Conservation (phyloP, 352 stramenopile genomes). For the Pythium guiyangense region DNA sequence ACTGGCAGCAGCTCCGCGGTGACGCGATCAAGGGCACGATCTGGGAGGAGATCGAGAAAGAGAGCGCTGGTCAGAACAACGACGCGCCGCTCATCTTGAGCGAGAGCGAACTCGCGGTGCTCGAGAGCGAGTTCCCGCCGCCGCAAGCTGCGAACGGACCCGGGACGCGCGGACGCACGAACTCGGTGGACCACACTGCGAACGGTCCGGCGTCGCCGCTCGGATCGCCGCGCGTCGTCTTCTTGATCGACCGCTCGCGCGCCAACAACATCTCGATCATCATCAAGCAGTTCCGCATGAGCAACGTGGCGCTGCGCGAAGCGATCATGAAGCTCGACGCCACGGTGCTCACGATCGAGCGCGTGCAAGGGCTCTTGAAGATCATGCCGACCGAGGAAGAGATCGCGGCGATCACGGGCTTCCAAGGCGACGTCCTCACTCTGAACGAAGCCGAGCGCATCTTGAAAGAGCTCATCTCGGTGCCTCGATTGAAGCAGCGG, state of each 20-base stretch:
- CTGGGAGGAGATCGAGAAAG: conserved; percentile 71
- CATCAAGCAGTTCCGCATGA: conserved; percentile 94
- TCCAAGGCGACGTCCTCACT: conserved; percentile 47
- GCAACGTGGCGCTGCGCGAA: conserved; percentile 67
- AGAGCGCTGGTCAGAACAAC: conserved; percentile 51
- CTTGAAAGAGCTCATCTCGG: conserved; percentile 74
- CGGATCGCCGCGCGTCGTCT: conserved; percentile 56
- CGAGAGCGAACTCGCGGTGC: conserved; percentile 38
- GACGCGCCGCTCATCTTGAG: conserved; percentile 36
- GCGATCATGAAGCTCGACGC: conserved; percentile 83
- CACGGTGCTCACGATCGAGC: conserved; percentile 71
- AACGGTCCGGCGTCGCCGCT: conserved; percentile 41
- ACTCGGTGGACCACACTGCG: conserved; percentile 33
- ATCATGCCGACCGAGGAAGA: conserved; percentile 89
- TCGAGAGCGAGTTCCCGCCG: conserved; percentile 65
- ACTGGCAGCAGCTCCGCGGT: conserved; percentile 67
- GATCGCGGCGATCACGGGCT: conserved; percentile 59
- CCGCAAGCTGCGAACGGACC: conserved; percentile 33
- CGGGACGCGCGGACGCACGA: conserved; percentile 26
- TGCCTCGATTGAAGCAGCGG: conserved; percentile 63
- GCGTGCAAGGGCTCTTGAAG: conserved; percentile 79
- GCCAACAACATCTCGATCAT: conserved; percentile 95
- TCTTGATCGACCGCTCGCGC: conserved; percentile 64
- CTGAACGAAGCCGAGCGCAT: conserved; percentile 77
- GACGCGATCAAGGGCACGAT: conserved; percentile 68